Conservation (phyloP, 1,139 yeast genomes). For the Meyerozyma carpophila region DNA sequence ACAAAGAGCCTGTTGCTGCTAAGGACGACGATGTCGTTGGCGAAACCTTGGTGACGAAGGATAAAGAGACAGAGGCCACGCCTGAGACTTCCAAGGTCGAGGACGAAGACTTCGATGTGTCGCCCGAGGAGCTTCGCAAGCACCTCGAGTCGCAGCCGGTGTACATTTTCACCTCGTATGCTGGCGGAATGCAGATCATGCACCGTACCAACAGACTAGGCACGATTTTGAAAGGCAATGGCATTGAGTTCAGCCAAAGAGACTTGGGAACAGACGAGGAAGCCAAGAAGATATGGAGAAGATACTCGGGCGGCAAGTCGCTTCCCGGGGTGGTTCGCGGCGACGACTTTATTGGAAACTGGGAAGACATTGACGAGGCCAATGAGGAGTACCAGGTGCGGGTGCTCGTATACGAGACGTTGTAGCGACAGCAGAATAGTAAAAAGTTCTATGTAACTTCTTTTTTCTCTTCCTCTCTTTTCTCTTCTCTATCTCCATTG, state of each 20-base stretch:
- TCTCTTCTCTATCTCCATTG: too few relatives aligned
- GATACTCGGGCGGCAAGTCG: slow-evolving; percentile 66
- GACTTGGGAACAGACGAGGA: slow-evolving; percentile 87
- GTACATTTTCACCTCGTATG: slow-evolving; percentile 77
- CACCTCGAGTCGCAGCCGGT: slow-evolving; percentile 54
- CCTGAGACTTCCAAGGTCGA: not conserved
- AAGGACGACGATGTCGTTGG: slow-evolving; percentile 1
- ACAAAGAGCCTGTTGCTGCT: slow-evolving; percentile 1
- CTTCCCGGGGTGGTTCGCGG: slow-evolving; percentile 93
- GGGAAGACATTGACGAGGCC: slow-evolving; percentile 77
- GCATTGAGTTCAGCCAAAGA: slow-evolving; percentile 59
- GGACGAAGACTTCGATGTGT: slow-evolving; percentile 30
- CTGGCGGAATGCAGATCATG: slow-evolving; percentile 83
- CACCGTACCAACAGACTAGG: slow-evolving; percentile 75
- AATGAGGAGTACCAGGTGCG: slow-evolving; percentile 75
- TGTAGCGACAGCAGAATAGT: too few relatives aligned
- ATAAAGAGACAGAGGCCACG: slow-evolving; percentile 3
- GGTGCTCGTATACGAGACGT: slow-evolving; percentile 49
- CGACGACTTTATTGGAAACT: slow-evolving; percentile 81
- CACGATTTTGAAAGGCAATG: slow-evolving; percentile 73
- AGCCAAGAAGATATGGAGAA: slow-evolving; percentile 82
- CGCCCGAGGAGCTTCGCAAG: slow-evolving; percentile 43
- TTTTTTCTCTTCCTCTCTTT: too few relatives aligned
- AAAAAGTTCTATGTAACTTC: too few relatives aligned
- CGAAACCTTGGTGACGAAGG: slow-evolving; percentile 2